These are phyloP conservation scores for Ophioceras dolichostomum DNA, from an alignment of 2,329 filamentous ascomycete genomes.

Conservation along the genomic window DNA sequence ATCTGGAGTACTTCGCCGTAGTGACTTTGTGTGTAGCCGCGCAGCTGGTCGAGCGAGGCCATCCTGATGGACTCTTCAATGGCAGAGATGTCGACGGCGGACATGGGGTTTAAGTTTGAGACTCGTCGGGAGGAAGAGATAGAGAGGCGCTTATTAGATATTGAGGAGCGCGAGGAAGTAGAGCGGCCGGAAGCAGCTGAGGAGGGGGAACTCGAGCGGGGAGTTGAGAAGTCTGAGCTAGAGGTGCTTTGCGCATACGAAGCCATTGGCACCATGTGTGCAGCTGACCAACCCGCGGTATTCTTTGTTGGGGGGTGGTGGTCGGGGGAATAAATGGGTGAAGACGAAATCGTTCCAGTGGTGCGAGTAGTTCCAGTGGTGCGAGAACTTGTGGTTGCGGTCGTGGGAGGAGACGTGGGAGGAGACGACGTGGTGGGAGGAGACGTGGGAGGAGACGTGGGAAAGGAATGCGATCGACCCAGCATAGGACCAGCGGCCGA, in stretches of 20 bases:
- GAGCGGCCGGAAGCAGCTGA: slow-evolving; percentile 30
- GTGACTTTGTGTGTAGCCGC: slow-evolving; percentile 45
- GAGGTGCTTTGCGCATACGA: slow-evolving; percentile 31
- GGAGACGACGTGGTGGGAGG: no score
- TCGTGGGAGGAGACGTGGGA: no score
- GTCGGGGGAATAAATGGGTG: background rate
- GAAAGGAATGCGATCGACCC: no score
- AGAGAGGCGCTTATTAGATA: slow-evolving; percentile 38
- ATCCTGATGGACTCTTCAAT: slow-evolving; percentile 50
- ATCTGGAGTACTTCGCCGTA: slow-evolving; percentile 44
- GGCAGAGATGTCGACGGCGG: slow-evolving; percentile 40
- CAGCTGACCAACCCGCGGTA: slow-evolving; percentile 7
- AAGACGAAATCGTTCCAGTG: no score
- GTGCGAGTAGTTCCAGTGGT: no score
- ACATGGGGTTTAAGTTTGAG: slow-evolving; percentile 41
- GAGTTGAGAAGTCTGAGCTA: slow-evolving; percentile 37
- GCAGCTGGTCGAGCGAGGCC: slow-evolving; percentile 45
- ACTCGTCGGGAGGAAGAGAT: slow-evolving; percentile 35
- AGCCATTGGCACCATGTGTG: slow-evolving; percentile 25
- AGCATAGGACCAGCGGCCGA: no score
- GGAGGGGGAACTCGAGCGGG: slow-evolving; percentile 39
- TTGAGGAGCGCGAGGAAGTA: slow-evolving; percentile 32
- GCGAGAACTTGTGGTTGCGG: no score
- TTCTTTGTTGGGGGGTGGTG: background rate
- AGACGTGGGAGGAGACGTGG: no score